These are phyloP conservation scores for Geosmithia flava DNA, from an alignment of 2,329 filamentous ascomycete species.

Conservation along the genomic window DNA sequence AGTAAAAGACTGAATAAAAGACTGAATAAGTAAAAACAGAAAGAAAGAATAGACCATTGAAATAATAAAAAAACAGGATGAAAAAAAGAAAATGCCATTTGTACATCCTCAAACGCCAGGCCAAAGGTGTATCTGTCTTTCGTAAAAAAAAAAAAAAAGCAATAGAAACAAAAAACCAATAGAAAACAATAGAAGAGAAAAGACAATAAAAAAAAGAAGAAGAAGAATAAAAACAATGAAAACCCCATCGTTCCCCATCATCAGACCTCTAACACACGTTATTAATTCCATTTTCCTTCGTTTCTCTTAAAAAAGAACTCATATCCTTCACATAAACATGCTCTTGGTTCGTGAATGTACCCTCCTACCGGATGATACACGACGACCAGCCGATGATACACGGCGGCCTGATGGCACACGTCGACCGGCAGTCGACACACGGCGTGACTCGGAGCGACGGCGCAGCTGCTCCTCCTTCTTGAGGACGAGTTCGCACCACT, in stretches of 20 bases:
- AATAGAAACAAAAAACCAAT: background rate
- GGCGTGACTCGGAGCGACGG: constrained; percentile 36
- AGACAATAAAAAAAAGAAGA: background rate
- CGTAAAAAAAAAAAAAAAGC: constrained; percentile 5
- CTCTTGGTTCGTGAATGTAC: constrained; percentile 47
- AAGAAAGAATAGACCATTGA: background rate
- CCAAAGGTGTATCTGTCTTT: no score
- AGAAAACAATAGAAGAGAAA: background rate
- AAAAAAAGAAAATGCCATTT: constrained; percentile 2
- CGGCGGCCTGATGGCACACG: background rate
- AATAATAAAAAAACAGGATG: background rate
- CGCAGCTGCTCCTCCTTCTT: constrained; percentile 50
- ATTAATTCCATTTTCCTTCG: background rate
- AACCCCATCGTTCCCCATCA: background rate
- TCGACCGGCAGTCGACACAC: constrained; percentile 5
- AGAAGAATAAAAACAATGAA: background rate
- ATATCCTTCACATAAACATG: constrained; percentile 30
- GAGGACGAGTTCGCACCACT: constrained; percentile 58
- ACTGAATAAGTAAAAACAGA: background rate
- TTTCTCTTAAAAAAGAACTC: background rate
- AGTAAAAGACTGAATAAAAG: no score
- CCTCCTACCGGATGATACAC: constrained; percentile 11
- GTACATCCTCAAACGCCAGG: constrained; percentile 1
- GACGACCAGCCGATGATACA: constrained; percentile 2
- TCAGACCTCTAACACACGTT: background rate